Evolutionary conservation across 805 yeast species (phyloP), one percentile per base, ranked within the genome.

Genomic region (Hanseniaspora vineae): DNA sequence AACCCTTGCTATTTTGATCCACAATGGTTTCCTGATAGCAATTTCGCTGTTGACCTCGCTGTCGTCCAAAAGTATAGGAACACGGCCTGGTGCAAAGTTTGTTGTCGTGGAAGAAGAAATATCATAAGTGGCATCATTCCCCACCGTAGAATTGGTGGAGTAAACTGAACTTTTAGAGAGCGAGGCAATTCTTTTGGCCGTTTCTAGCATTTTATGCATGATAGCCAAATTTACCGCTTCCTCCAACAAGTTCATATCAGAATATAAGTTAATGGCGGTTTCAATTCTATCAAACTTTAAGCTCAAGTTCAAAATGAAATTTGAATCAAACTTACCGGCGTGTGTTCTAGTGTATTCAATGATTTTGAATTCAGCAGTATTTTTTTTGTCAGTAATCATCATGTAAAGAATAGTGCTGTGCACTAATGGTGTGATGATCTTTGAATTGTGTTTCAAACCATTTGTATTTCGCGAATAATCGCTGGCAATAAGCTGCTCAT

Each of bases 141-240:
- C 29, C 29, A 23, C 29, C 29, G 29, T 23, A 5, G 29, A 4
- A 23, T 23, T 8, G 8, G 29, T 8, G 8, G 29, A 23, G 9
- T 33, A 33, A 33, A n/a, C 14, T 5, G 37, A 33, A 33, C 15
- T 5, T 33, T 33, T 33, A 10, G 37, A n/a, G 11, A 14, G n/a
- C 4, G 40, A 37, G 6, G 40, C 83, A 10, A 78, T 71, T 2
- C 69, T 59, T 31, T 72, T 69, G 1, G 83, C 89, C 42, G 77
- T 66, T 20, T 79, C 81, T 6, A 78, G 64, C 54, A 81, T 66
- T 33, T 76, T 75, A 51, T 77, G 65, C 3, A 75, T 71, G 43
- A 92, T 66, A 0, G 96, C 90, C 48, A 92, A 61, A 44, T 71
- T 71, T 35, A 89, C 77, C 0, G 97, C 97, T 47, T 84, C 88